These are phyloP conservation scores for Grosmannia clavigera DNA, from an alignment of 2,329 filamentous ascomycete species.

Conservation along the genomic window DNA sequence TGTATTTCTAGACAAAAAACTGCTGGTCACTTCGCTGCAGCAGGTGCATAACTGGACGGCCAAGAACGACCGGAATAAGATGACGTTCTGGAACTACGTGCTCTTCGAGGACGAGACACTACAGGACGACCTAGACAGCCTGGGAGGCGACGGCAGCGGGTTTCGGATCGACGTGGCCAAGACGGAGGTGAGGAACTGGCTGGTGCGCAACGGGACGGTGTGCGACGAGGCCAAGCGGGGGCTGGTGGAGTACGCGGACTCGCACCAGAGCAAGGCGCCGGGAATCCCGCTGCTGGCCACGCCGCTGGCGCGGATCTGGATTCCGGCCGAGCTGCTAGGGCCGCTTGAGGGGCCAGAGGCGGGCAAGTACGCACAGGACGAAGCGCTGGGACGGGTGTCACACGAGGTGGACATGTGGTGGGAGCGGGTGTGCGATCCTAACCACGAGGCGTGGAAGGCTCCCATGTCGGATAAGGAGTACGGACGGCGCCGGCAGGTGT, in stretches of 20 bases:
- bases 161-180: conserved; percentile 46
- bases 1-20: conserved; percentile 42
- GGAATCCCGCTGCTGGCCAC: conserved; percentile 37
- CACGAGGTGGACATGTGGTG: conserved; percentile 55
- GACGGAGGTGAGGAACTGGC: conserved; percentile 49
- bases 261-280: conserved; percentile 34
- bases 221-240: conserved; percentile 42
- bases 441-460: conserved; percentile 45
- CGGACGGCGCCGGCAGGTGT: conserved; percentile 42
- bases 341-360: conserved; percentile 38
- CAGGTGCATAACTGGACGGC: conserved; percentile 59
- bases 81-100: conserved; percentile 56
- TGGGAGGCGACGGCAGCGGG: conserved; percentile 37
- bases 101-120: conserved; percentile 46
- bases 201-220: conserved; percentile 46
- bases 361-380: conserved; percentile 48
- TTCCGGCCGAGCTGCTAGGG: conserved; percentile 32
- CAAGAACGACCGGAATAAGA: conserved; percentile 57
- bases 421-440: conserved; percentile 46
- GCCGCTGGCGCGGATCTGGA: conserved; percentile 44
- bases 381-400: conserved; percentile 46
- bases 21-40: conserved; percentile 52
- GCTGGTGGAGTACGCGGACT: conserved; percentile 41
- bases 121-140: conserved; percentile 36
- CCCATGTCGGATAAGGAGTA: conserved; percentile 49